Evolutionary conservation across 2,329 filamentous ascomycete species (phyloP).

Genomic region (Cordyceps militaris): DNA sequence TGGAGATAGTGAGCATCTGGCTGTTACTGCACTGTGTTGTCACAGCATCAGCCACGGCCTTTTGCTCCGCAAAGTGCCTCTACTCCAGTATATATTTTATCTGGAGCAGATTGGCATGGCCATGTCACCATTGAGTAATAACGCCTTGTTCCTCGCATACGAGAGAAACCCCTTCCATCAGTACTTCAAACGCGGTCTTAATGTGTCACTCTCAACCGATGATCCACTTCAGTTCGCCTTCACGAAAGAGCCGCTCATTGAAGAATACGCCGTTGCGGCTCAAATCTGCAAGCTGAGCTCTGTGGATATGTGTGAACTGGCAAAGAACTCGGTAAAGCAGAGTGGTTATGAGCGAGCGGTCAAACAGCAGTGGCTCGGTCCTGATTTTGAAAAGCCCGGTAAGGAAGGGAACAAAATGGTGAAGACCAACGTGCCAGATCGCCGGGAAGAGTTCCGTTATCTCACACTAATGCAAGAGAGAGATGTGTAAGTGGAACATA

Average conservation of each 20-base stretch:
- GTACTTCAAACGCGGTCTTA: conserved; percentile 91
- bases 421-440: conserved; percentile 93
- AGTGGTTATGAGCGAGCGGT: conserved; percentile 85
- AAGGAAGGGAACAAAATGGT: conserved; percentile 83
- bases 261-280: conserved; percentile 95
- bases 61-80: conserved; percentile 82
- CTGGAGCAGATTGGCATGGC: conserved; percentile 96
- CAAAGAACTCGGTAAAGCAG: conserved; percentile 91
- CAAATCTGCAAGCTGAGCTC: conserved; percentile 97
- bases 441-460: conserved; percentile 81
- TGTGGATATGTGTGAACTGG: conserved; percentile 97
- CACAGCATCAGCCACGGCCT: conserved; percentile 97
- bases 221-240: conserved; percentile 97
- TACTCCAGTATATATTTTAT: conserved; percentile 96
- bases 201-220: conserved; percentile 93
- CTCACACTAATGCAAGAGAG: conserved; percentile 80
- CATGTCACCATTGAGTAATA: conserved; percentile 99
- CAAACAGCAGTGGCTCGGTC: conserved; percentile 87
- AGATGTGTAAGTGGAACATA: conserved; percentile 58
- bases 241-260: conserved; percentile 94
- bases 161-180: conserved; percentile 93
- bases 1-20: conserved; percentile 92
- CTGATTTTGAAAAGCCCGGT: conserved; percentile 69
- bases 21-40: conserved; percentile 82
- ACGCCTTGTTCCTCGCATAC: conserved; percentile 91